phyloP scores from a whole-genome alignment of 495 filamentous ascomycete species.

The Platismatia glauca region DNA sequence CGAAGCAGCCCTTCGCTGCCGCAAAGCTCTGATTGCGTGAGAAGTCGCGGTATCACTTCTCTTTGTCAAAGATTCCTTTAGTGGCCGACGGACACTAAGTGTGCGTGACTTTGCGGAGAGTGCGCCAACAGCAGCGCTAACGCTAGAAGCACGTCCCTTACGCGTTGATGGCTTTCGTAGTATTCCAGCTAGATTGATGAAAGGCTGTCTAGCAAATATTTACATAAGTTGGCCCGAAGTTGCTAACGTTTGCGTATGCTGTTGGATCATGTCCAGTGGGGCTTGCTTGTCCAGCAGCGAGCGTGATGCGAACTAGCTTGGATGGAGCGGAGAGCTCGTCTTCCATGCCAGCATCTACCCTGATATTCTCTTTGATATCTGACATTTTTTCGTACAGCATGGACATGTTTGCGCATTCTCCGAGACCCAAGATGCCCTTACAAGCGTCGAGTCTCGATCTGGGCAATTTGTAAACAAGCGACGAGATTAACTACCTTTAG shows the following conservation, averaged over 20 bases:
- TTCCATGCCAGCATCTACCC: constrained; percentile 2
- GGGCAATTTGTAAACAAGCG: constrained; percentile 4
- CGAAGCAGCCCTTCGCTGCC: constrained; percentile 64
- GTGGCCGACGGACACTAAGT: constrained; percentile 19
- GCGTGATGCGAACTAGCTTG: constrained; percentile 23
- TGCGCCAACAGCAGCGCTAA: constrained; percentile 17
- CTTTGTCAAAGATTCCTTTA: constrained; percentile 26
- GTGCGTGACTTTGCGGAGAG: constrained; percentile 21
- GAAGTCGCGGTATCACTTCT: constrained; percentile 53
- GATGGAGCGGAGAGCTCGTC: constrained; percentile 16
- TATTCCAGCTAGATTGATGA: constrained; percentile 28
- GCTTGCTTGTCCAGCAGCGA: constrained; percentile 22
- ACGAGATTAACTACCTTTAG: too few species aligned
- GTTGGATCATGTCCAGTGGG: constrained; percentile 23
- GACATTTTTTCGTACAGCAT: not conserved
- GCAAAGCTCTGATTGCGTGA: constrained; percentile 61
- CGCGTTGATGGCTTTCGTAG: constrained; percentile 34
- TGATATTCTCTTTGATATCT: constrained; percentile 1
- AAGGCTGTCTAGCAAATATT: not conserved
- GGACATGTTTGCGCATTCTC: not conserved
- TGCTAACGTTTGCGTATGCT: constrained; percentile 29
- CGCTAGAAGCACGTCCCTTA: constrained; percentile 28
- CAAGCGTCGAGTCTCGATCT: not conserved
- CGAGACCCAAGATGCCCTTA: not conserved
- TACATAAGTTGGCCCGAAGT: not conserved